These are phyloP conservation scores for Quaeritorhiza haematococci DNA, from an alignment of 371 early-diverging fungal genomes.

Conservation along the genomic window DNA sequence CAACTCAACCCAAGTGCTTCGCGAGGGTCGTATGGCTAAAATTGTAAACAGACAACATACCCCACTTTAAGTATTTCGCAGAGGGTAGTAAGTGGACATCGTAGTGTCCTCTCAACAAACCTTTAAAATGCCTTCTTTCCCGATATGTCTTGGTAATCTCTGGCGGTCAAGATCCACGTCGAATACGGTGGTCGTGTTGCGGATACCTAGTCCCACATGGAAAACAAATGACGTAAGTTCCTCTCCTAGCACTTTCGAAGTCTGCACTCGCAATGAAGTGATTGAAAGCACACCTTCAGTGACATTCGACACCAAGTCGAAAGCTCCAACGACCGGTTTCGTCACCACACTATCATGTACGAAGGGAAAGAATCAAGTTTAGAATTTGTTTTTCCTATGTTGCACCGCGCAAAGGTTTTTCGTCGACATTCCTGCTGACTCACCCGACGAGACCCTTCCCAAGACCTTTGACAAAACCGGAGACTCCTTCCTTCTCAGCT, in stretches of 20 bases:
- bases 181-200: slow-evolving; percentile 92
- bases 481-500: slow-evolving; percentile 81
- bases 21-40: slow-evolving; percentile 63
- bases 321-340: slow-evolving; percentile 89
- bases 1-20: slow-evolving; percentile 85
- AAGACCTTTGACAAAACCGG: slow-evolving; percentile 94
- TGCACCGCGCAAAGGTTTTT: neutral
- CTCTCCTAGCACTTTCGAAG: neutral
- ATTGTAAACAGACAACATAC: slow-evolving; percentile 1
- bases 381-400: neutral
- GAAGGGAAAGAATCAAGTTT: slow-evolving; percentile 1
- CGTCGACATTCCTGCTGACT: slow-evolving; percentile 4
- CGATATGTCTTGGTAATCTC: slow-evolving; percentile 83
- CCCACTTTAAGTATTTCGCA: neutral
- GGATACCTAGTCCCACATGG: slow-evolving; percentile 62
- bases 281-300: slow-evolving; percentile 51
- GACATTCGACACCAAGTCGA: slow-evolving; percentile 88
- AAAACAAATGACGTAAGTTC: too few relatives aligned
- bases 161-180: slow-evolving; percentile 76
- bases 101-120: slow-evolving; percentile 9
- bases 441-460: slow-evolving; percentile 93
- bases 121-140: slow-evolving; percentile 73
- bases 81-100: neutral
- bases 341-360: slow-evolving; percentile 79
- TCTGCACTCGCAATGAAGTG: neutral